Conservation (phyloP, 768 basidiomycete genomes). For the Russula sp. region DNA sequence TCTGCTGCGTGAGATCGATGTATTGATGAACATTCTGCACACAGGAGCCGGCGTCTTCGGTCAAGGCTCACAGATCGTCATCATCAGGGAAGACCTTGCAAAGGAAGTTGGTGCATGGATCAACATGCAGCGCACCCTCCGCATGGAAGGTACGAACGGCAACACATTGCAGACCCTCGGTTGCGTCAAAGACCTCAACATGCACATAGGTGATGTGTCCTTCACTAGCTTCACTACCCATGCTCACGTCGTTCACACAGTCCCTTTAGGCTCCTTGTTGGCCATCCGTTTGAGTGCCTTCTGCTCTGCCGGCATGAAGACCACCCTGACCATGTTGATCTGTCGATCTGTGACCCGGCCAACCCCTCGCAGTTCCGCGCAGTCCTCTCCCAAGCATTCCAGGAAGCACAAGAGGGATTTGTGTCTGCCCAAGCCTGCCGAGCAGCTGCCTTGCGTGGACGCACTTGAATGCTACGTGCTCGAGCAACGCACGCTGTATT, state of each 20-base stretch:
- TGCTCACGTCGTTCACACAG: not conserved
- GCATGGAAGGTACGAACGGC: no score
- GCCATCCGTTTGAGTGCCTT: not conserved
- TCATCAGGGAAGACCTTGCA: not conserved
- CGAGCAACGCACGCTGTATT: no score
- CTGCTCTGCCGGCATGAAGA: not conserved
- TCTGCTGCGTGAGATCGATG: not conserved
- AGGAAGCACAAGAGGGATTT: no score
- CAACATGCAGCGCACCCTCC: no score
- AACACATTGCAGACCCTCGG: not conserved
- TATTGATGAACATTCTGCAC: not conserved
- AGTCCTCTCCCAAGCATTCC: no score
- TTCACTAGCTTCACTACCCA: constrained; percentile 6
- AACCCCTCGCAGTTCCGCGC: no score
- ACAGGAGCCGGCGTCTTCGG: not conserved
- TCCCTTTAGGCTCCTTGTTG: not conserved
- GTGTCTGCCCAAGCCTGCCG: no score
- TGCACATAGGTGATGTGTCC: not conserved
- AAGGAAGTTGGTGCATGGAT: not conserved
- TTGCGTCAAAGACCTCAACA: not conserved
- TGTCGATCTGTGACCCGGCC: no score
- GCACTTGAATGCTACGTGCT: no score
- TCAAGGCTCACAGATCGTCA: not conserved
- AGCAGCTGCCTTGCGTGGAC: no score
- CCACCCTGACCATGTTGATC: not conserved